Evolutionary conservation across 2,329 filamentous ascomycete species (phyloP), one percentile per base, ranked within the genome.

Genomic region (Talaromyces sp.): DNA sequence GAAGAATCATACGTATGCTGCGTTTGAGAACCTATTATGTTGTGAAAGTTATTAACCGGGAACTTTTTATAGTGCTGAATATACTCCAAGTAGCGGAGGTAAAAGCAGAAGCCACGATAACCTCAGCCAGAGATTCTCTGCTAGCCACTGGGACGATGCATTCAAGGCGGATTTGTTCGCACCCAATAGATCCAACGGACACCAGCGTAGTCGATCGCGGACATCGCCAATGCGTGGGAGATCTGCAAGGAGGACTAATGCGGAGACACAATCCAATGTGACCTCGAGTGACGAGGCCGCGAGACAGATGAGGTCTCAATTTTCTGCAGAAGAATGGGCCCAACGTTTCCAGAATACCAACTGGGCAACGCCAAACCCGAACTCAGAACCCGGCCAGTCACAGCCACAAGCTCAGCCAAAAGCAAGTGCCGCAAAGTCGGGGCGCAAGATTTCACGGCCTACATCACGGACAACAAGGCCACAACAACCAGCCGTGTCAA

Each of bases 71-170:
- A 62, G 60, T 27, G 42, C 58, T 17, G 47, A 56, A 28, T 52
- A 53, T 9, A 25, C 60, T 11, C 44, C 57, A 22, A 62, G 66
- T 57, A 62, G 67, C 39, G 60, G 66, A 19, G 70, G 69, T 39
- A 76, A 71, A 53, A 73, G 71, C 51, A 73, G 67, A 47, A 74
- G 70, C 59, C 69, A 76, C 58, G 71, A 72, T 32, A 68, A 67
- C 52, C 63, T 70, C 27, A 73, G 73, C 30, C 75, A 75, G 33
- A 72, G 72, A 53, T 81, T 81, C 55, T 77, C 76, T 5, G 75
- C 76, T 0, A 71, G 72, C 13, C 75, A 76, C 22, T 80, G 77
- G 77, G 70, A 73, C 55, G 71, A 71, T 55, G 73, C 72, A 52
- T 69, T 78, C 57, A 68, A 68, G n/a, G 70, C 74, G 30, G 72